Evolutionary conservation across 768 basidiomycete species (phyloP).

Genomic region (Filobasidium floriforme): DNA sequence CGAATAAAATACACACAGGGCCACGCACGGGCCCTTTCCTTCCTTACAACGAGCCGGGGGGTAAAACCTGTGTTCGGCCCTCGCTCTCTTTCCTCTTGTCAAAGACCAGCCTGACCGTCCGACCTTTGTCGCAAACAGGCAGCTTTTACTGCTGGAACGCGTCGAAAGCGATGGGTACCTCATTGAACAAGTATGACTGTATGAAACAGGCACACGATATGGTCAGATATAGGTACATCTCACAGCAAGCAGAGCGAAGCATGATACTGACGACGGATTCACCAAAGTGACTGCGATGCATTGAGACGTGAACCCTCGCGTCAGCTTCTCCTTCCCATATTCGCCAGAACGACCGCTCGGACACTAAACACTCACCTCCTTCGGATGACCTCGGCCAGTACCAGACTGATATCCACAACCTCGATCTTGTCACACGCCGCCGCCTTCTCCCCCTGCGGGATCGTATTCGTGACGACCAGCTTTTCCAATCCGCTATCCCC

Average conservation of each 20-base stretch:
- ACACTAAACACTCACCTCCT: constrained; percentile 44
- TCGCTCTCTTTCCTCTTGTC: too few relatives aligned
- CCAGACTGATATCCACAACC: constrained; percentile 81
- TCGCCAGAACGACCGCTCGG: too few relatives aligned
- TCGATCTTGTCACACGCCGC: constrained; percentile 61
- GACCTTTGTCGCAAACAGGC: too few relatives aligned
- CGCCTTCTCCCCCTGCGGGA: constrained; percentile 67
- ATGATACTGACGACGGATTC: constrained; percentile 41
- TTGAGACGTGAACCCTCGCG: not conserved
- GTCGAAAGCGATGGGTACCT: constrained; percentile 34
- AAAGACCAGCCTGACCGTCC: too few relatives aligned
- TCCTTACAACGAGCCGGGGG: too few relatives aligned
- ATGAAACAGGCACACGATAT: not conserved
- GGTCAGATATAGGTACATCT: not conserved
- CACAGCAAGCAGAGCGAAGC: not conserved
- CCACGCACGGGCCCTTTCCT: too few relatives aligned
- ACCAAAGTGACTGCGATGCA: constrained; percentile 36
- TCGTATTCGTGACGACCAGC: constrained; percentile 94
- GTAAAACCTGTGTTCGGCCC: too few relatives aligned
- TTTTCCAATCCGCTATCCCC: constrained; percentile 52
- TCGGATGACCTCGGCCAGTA: constrained; percentile 91
- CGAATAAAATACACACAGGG: too few relatives aligned
- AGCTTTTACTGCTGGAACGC: constrained; percentile 5
- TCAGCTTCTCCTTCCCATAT: not conserved
- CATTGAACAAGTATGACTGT: constrained; percentile 45